phyloP scores from a whole-genome alignment of 306 rosid genomes.

The Cucumis melo region DNA sequence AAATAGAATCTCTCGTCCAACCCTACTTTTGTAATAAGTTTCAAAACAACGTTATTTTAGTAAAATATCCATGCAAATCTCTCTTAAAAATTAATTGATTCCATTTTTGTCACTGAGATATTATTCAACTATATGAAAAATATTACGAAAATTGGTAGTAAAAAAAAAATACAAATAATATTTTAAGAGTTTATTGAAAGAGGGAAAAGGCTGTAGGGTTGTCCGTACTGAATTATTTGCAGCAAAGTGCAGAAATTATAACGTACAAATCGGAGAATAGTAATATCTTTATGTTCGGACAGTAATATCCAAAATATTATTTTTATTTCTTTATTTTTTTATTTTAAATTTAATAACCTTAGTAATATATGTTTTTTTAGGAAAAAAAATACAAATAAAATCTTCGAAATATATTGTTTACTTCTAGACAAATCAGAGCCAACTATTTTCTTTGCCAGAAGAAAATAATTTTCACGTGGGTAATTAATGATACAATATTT shows the following conservation, averaged over 20 bases:
- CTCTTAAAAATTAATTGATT: too few species aligned
- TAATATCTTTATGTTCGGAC: background rate
- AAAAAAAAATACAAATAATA: too few species aligned
- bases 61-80: too few species aligned
- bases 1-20: too few species aligned
- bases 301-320: background rate
- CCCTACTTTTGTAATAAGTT: too few species aligned
- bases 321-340: too few species aligned
- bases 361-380: background rate
- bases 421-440: background rate
- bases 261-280: background rate
- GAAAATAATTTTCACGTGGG: background rate
- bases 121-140: too few species aligned
- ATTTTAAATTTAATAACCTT: too few species aligned
- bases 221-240: background rate
- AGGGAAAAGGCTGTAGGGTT: background rate
- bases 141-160: too few species aligned
- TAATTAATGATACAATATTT: background rate
- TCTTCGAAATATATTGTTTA: background rate
- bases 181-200: background rate
- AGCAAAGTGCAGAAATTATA: background rate
- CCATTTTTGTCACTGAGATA: too few species aligned
- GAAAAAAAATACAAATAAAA: too few species aligned
- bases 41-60: too few species aligned
- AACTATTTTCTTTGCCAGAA: background rate